These are phyloP conservation scores for Hapsidospora chrysogenum DNA, from an alignment of 495 filamentous ascomycete genomes.

Conservation along the genomic window DNA sequence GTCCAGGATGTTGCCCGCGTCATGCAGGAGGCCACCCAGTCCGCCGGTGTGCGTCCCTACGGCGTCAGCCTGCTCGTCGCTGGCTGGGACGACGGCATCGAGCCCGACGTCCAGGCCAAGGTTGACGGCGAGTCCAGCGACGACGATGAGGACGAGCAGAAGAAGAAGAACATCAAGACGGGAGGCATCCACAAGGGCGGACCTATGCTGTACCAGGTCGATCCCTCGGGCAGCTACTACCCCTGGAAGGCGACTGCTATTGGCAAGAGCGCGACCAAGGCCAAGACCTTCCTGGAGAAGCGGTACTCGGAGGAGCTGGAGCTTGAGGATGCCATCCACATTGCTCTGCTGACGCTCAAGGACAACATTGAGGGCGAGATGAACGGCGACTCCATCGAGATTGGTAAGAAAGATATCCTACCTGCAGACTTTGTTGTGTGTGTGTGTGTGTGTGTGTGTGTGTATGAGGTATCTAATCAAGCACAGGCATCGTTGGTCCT, in stretches of 20 bases:
- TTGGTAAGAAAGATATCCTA: constrained; percentile 44
- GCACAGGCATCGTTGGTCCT: constrained; percentile 76
- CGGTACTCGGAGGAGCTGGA: constrained; percentile 93
- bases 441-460: not conserved
- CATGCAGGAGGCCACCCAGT: constrained; percentile 98
- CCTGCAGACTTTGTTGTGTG: not conserved
- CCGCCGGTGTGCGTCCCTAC: constrained; percentile 93
- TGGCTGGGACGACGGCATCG: constrained; percentile 92
- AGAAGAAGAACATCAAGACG: constrained; percentile 65
- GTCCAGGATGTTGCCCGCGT: constrained; percentile 96
- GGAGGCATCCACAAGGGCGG: constrained; percentile 92
- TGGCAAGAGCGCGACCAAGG: constrained; percentile 93
- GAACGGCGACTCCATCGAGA: constrained; percentile 98
- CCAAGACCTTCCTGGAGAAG: constrained; percentile 98
- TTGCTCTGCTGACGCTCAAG: constrained; percentile 92
- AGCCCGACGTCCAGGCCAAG: constrained; percentile 43
- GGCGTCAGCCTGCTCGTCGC: constrained; percentile 90
- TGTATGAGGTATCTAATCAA: constrained; percentile 14
- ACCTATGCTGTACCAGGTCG: constrained; percentile 94
- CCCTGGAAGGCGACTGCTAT: constrained; percentile 99
- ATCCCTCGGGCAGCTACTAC: constrained; percentile 92
- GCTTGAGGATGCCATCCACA: constrained; percentile 96
- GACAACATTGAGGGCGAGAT: constrained; percentile 99
- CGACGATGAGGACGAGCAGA: constrained; percentile 41
- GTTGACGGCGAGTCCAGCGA: constrained; percentile 24